Base-by-base conservation (phyloP, 1,139 yeast genomes). In the Taphrina flavorubra region DNA sequence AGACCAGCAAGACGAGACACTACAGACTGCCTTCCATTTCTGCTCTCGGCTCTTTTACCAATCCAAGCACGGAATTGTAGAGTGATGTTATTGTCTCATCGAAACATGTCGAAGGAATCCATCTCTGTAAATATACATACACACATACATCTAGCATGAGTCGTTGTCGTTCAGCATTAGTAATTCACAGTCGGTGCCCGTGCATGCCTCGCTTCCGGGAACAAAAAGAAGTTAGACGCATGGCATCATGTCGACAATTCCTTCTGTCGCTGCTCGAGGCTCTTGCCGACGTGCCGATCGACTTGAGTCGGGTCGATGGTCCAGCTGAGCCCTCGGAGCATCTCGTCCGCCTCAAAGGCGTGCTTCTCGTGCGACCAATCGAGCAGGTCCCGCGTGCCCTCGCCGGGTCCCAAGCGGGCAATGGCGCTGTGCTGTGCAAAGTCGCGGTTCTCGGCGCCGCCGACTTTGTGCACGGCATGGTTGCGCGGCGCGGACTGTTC, bases 261-360 rank as follows among this genome's bases (percentile, higher is more conserved):
- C 16, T 39, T 13, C 16, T 37, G 49, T 39, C 60, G 25, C 37
- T 42, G 53, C 40, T 44, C 36, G 5, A 44, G 51, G 25, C 40
- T 25, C 44, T 58, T 58, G 6, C 62, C 62, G 34, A 44, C 62
- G 31, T 44, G 62, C 10, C 34, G 18, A 4, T 42, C 53, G n/a
- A 58, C 51, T 40, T 58, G 62, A 6, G 1, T 36, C 16, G 51
- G 40, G 18, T 58, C 62, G 39, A 58, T 58, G 5, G 42, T 18
- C 67, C 67, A 63, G 37, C 51, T 36, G n/a, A 63, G 55, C 34
- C 61, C 18, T 20, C 61, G 31, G 36, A 53, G 67, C 67, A 63
- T 63, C 40, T 63, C 67, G n/a, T 63, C 67, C 6, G 67, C 67
- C 18, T 63, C 67, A 11, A 37, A 34, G 13, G 42, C 67, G 14